Conservation (phyloP, 305 asterid genomes). For the Nicotiana rustica region DNA sequence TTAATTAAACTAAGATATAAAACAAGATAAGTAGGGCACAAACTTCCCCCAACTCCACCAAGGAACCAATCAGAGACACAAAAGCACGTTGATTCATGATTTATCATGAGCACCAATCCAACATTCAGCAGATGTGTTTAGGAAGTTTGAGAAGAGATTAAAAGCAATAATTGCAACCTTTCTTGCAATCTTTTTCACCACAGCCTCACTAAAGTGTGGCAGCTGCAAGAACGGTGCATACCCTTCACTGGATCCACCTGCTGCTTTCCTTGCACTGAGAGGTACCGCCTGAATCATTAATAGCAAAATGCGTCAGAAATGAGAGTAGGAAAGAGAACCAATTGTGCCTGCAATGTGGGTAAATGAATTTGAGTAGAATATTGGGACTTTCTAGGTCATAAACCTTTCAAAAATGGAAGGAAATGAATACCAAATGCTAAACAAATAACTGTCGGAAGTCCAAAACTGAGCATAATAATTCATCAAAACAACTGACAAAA, state of each 20-base stretch:
- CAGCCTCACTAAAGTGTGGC: constrained; percentile 94
- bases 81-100: not conserved
- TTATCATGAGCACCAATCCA: not conserved
- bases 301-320: not conserved
- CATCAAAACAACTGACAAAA: not conserved
- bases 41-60: not conserved
- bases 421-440: not conserved
- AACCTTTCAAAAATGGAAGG: not conserved
- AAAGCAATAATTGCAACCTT: constrained; percentile 60
- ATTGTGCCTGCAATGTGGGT: not conserved
- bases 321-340: not conserved
- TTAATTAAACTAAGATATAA: not conserved
- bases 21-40: not conserved
- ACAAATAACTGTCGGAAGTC: not conserved
- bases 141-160: constrained; percentile 14
- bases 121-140: not conserved
- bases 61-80: constrained; percentile 22
- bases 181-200: constrained; percentile 85
- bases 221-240: constrained; percentile 95
- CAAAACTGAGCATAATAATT: not conserved
- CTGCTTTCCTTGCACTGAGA: constrained; percentile 85
- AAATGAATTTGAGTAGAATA: not conserved
- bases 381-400: not conserved
- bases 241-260: constrained; percentile 87
- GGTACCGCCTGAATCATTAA: constrained; percentile 81